Percentiles rank a stretch among this genome's conserved stretches.
phyloP scores from a whole-genome alignment of 495 filamentous ascomycete genomes.

The Xylaria scruposa region DNA sequence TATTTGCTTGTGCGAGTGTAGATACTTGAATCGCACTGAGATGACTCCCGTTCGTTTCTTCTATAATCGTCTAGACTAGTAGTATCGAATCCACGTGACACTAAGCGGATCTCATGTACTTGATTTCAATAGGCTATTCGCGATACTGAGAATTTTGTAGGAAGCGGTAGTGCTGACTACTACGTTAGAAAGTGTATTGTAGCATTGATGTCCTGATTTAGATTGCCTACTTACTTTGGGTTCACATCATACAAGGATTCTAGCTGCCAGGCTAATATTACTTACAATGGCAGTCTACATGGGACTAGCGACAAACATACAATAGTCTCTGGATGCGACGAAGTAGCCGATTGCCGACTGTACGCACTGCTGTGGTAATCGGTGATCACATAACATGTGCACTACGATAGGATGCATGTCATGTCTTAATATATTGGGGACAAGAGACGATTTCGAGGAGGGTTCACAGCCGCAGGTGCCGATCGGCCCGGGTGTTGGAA shows the following conservation, averaged over 20 bases:
- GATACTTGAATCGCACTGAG: neutral
- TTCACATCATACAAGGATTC: neutral
- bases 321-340: neutral
- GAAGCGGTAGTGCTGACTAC: slow-evolving; percentile 6
- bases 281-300: neutral
- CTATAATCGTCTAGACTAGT: too few species aligned
- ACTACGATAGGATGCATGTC: neutral
- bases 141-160: neutral
- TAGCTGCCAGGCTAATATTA: neutral
- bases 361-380: neutral
- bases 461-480: slow-evolving; percentile 7
- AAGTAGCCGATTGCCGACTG: neutral
- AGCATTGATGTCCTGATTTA: neutral
- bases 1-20: neutral
- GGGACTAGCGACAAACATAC: neutral
- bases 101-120: neutral
- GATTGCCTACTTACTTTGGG: neutral
- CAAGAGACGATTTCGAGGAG: neutral
- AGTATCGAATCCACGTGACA: slow-evolving; percentile 14
- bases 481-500: slow-evolving; percentile 11
- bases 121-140: slow-evolving; percentile 4
- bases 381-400: neutral
- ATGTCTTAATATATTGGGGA: neutral
- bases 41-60: slow-evolving; percentile 1
- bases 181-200: neutral